These are phyloP conservation scores for Veloporphyrellus conicus DNA, from an alignment of 1,284 basidiomycete species.

Conservation along the genomic window DNA sequence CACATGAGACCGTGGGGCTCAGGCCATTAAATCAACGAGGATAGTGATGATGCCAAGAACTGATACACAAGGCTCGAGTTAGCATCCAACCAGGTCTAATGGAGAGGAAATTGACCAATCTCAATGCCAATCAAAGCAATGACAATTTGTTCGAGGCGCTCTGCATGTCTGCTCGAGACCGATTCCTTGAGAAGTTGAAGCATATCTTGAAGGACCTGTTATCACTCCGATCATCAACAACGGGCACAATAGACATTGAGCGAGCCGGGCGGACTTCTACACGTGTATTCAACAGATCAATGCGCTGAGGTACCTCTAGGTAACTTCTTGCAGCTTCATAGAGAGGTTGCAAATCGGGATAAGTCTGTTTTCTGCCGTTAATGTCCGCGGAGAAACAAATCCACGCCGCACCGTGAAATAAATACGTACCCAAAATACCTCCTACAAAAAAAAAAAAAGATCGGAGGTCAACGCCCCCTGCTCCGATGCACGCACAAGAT, in stretches of 20 bases:
- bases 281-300: constrained; percentile 88
- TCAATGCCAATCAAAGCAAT: constrained; percentile 89
- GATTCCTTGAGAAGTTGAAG: constrained; percentile 92
- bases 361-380: constrained; percentile 49
- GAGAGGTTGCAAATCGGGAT: constrained; percentile 90
- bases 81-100: constrained; percentile 1
- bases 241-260: background rate
- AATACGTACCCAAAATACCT: constrained; percentile 82
- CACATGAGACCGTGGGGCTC: constrained; percentile 6
- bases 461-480: background rate
- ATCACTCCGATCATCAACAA: constrained; percentile 6
- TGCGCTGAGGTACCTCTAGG: constrained; percentile 91
- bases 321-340: constrained; percentile 93
- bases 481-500: background rate
- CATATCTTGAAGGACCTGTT: constrained; percentile 92
- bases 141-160: constrained; percentile 93
- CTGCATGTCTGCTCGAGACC: constrained; percentile 86
- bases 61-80: constrained; percentile 21
- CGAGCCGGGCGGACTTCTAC: constrained; percentile 63
- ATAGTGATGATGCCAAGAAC: constrained; percentile 72
- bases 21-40: constrained; percentile 59
- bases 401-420: background rate
- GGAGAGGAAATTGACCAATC: constrained; percentile 52
- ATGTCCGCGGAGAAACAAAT: constrained; percentile 12
- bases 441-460: constrained; percentile 42